A percentile compares a stretch with the other conserved stretches of the same genome.
phyloP scores from a whole-genome alignment of 805 yeast species.

The Wickerhamomyces queroliae region DNA sequence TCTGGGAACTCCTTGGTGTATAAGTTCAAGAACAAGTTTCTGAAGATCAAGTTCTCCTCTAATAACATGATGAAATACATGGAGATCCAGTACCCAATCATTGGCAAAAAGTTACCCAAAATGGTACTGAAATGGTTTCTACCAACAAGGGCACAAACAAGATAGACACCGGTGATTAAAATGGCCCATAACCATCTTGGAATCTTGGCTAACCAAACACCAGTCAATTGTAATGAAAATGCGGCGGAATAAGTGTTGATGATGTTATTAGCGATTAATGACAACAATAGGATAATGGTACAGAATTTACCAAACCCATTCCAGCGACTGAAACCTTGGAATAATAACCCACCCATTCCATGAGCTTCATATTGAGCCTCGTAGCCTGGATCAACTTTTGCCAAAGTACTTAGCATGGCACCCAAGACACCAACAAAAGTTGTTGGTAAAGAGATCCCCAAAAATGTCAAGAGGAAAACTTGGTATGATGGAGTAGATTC shows the following conservation, averaged over 20 bases:
- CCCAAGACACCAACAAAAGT: slow-evolving; percentile 74
- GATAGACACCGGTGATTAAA: slow-evolving; percentile 53
- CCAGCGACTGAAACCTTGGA: slow-evolving; percentile 65
- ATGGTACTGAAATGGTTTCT: slow-evolving; percentile 66
- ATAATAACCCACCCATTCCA: slow-evolving; percentile 75
- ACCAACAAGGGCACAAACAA: slow-evolving; percentile 73
- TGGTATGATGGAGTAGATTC: slow-evolving; percentile 54
- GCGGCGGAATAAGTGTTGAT: slow-evolving; percentile 80
- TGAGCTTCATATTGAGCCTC: slow-evolving; percentile 41
- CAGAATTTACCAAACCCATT: slow-evolving; percentile 71
- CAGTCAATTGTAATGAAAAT: slow-evolving; percentile 65
- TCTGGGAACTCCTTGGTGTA: slow-evolving; percentile 38
- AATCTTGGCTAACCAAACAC: slow-evolving; percentile 44
- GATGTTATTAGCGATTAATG: slow-evolving; percentile 77
- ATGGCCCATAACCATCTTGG: slow-evolving; percentile 81
- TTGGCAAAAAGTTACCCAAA: slow-evolving; percentile 77
- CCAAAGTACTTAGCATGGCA: slow-evolving; percentile 60
- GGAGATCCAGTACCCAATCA: slow-evolving; percentile 89
- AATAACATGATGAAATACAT: slow-evolving; percentile 68
- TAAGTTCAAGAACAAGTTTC: slow-evolving; percentile 40
- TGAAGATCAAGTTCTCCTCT: slow-evolving; percentile 69
- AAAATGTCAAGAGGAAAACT: slow-evolving; percentile 55
- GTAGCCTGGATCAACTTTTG: slow-evolving; percentile 55
- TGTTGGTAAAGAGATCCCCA: slow-evolving; percentile 67
- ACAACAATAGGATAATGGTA: slow-evolving; percentile 60